Percentiles rank a stretch among this genome's conserved stretches.
phyloP scores from a whole-genome alignment of 768 basidiomycete species.

The Auricularia cornea region DNA sequence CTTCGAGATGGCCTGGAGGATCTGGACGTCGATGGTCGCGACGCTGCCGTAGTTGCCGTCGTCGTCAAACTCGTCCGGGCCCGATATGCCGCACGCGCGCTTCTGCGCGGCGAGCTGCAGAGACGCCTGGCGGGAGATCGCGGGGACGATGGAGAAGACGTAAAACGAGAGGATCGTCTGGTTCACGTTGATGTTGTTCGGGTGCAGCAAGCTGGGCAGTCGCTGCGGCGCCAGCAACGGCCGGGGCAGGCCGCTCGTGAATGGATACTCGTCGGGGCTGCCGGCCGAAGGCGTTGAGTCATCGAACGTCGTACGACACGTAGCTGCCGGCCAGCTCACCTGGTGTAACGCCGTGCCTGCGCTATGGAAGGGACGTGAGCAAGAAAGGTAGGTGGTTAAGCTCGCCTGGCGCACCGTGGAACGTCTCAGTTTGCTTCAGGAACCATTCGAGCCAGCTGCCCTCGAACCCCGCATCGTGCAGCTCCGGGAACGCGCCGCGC shows the following conservation, averaged over 20 bases:
- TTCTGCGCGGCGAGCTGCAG: constrained; percentile 55
- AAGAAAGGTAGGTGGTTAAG: background rate
- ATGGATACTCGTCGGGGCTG: constrained; percentile 98
- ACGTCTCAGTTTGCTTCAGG: constrained; percentile 86
- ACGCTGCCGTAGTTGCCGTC: constrained; percentile 98
- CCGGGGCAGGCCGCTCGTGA: constrained; percentile 70
- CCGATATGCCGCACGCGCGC: constrained; percentile 55
- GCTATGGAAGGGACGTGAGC: constrained; percentile 38
- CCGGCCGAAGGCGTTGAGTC: background rate
- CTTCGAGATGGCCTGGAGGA: constrained; percentile 96
- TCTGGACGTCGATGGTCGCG: constrained; percentile 89
- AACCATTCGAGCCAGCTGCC: constrained; percentile 99
- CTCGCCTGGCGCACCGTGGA: constrained; percentile 64
- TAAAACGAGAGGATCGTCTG: constrained; percentile 84
- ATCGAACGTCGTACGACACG: background rate
- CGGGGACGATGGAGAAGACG: constrained; percentile 76
- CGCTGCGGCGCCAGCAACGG: constrained; percentile 68
- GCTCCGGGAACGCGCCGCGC: constrained; percentile 68
- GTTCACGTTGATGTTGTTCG: constrained; percentile 81
- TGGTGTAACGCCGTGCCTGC: constrained; percentile 90
- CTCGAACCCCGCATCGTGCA: constrained; percentile 61
- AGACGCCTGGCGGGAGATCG: constrained; percentile 72
- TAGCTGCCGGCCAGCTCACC: constrained; percentile 37
- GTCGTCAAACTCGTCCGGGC: constrained; percentile 70
- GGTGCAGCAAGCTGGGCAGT: constrained; percentile 71